Percentiles rank a stretch among this genome's conserved stretches.
phyloP scores from a whole-genome alignment of 306 rosid genomes.

The Cajanus cajan region DNA sequence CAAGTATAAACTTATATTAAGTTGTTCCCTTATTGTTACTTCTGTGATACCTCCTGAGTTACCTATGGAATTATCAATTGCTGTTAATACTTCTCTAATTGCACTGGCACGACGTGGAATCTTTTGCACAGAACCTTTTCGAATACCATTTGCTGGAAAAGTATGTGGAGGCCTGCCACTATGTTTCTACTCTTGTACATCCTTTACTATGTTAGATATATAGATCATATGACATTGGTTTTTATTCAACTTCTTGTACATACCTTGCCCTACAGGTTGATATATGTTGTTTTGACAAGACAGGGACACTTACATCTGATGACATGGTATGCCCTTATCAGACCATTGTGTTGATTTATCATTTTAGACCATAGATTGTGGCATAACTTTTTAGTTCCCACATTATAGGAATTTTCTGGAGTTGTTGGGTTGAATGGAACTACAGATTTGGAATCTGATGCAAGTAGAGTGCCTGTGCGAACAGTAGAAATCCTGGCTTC shows the following conservation, averaged over 20 bases:
- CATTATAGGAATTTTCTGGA: conserved; percentile 83
- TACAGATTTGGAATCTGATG: conserved; percentile 73
- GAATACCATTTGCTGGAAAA: conserved; percentile 99
- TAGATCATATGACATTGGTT: conserved; percentile 6
- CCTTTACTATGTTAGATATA: not conserved
- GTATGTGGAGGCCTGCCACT: conserved; percentile 44
- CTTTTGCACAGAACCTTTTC: conserved; percentile 97
- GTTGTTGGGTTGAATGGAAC: conserved; percentile 67
- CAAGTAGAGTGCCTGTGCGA: conserved; percentile 59
- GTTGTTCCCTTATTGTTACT: conserved; percentile 97
- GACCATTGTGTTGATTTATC: conserved; percentile 6
- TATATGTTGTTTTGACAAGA: conserved; percentile 98
- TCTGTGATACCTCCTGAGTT: conserved; percentile 99
- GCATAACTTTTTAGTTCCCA: conserved; percentile 20
- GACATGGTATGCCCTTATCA: conserved; percentile 75
- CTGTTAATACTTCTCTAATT: conserved; percentile 96
- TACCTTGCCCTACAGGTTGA: conserved; percentile 72
- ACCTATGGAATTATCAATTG: conserved; percentile 99
- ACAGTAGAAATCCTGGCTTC: conserved; percentile 93
- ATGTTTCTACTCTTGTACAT: conserved; percentile 21
- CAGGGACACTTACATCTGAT: conserved; percentile 98
- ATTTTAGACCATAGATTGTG: conserved; percentile 3
- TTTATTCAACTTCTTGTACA: conserved; percentile 20
- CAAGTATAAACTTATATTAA: conserved; percentile 96
- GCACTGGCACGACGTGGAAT: conserved; percentile 96